Conservation (phyloP, 768 basidiomycete genomes). For the Serpula lacrymans region DNA sequence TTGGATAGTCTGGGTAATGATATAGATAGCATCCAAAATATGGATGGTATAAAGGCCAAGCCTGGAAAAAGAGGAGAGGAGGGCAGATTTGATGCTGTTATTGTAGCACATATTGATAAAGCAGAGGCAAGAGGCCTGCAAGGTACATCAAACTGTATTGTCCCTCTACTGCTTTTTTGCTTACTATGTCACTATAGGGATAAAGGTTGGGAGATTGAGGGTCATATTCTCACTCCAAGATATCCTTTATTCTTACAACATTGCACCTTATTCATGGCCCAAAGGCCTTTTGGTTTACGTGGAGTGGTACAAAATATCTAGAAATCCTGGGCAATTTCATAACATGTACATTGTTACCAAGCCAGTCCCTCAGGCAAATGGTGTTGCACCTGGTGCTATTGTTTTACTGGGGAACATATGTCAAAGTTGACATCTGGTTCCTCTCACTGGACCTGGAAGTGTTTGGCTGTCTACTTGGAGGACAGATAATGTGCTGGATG, state of each 20-base stretch:
- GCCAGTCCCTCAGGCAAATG: neutral
- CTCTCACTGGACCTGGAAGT: neutral
- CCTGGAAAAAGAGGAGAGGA: neutral
- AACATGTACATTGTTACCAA: conserved; percentile 8
- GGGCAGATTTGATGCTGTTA: conserved; percentile 1
- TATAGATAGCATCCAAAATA: too few relatives aligned
- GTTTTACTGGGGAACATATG: conserved; percentile 2
- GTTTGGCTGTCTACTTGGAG: neutral
- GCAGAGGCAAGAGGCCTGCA: conserved; percentile 2
- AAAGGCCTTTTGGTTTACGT: conserved; percentile 9
- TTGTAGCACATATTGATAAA: neutral
- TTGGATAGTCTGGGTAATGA: too few relatives aligned
- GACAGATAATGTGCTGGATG: conserved; percentile 6
- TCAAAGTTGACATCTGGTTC: conserved; percentile 8
- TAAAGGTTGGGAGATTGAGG: neutral
- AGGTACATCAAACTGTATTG: too few relatives aligned
- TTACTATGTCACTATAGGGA: conserved; percentile 1
- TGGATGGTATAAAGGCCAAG: neutral
- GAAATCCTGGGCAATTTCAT: conserved; percentile 2
- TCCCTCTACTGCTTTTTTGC: conserved; percentile 1
- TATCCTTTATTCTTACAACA: too few relatives aligned
- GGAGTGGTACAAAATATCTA: conserved; percentile 8
- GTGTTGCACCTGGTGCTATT: conserved; percentile 3
- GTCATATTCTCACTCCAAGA: conserved; percentile 6
- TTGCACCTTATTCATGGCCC: conserved; percentile 2